Base-by-base conservation (phyloP, 2,329 filamentous ascomycete genomes). In the Botryotinia calthae region DNA sequence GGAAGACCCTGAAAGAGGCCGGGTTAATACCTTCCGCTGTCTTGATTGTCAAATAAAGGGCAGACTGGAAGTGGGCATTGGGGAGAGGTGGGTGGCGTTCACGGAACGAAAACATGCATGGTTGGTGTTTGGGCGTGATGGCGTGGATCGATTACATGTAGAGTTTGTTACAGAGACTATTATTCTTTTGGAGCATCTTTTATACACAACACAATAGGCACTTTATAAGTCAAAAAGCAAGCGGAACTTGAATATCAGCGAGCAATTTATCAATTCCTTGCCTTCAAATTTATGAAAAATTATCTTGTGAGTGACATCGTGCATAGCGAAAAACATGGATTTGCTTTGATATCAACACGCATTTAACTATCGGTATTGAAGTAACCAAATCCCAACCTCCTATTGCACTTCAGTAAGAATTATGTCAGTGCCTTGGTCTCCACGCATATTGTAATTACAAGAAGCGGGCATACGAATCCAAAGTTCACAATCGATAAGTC, bases 21-120 rank as follows among this genome's bases (percentile, higher is more conserved):
- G 95, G 95, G 0, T 84, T 98, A 74, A 90, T 95, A 5, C 96
- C 96, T 9, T 97, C 93, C 75, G 94, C 95, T n/a, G 95, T 93
- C 64, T 84, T 99, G 77, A 90, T 97, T 78, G 89, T 97, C 44
- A 87, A 88, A 78, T 90, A 78, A 62, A 56, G 34, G 14, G 14
- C 25, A 18, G 28, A 40, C 9, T 20, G 22, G 9, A 31, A 5
- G 28, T 4, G 22, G 42, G 20, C 5, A 56, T 31, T 5, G 37
- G 48, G 5, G n/a, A 18, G 54, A 56, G 14, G 18, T 0, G 18
- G n/a, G 5, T 6, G 46, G 65, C 25, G 48, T 56, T 56, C 7
- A 42, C 0, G 48, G 28, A 56, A 18, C 37, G 25, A 42, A 8
- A 28, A 20, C 18, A 31, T 56, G 67, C 67, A 70, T 70, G 54